These are phyloP conservation scores for Hypomontagnella monticulosa DNA, from an alignment of 495 filamentous ascomycete species.

Conservation along the genomic window DNA sequence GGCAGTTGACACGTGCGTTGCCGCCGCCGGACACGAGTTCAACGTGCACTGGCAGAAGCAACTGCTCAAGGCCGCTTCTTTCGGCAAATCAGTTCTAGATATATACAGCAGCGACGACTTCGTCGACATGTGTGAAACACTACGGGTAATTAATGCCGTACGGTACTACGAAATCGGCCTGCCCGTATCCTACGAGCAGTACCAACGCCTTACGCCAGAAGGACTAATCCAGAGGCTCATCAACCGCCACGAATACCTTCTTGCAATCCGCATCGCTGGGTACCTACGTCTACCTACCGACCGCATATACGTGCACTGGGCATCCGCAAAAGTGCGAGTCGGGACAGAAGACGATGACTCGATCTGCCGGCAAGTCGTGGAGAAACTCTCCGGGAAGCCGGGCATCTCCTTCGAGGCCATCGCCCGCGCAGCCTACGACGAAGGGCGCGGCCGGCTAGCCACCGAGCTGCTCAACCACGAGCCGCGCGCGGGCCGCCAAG, in stretches of 20 bases:
- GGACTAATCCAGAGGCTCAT: conserved; percentile 85
- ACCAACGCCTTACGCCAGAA: conserved; percentile 85
- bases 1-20: conserved; percentile 86
- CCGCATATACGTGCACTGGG: conserved; percentile 95
- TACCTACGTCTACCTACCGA: conserved; percentile 88
- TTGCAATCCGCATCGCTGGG: conserved; percentile 89
- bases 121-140: conserved; percentile 95
- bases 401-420: conserved; percentile 96
- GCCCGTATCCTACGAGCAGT: conserved; percentile 91
- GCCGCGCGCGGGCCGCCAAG: conserved; percentile 91
- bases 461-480: conserved; percentile 93
- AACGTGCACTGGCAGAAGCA: conserved; percentile 93
- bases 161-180: conserved; percentile 91
- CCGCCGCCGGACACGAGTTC: conserved; percentile 90
- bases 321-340: conserved; percentile 88
- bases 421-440: conserved; percentile 93
- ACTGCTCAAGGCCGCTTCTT: conserved; percentile 91
- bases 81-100: conserved; percentile 95
- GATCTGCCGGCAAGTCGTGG: conserved; percentile 87
- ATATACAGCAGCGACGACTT: conserved; percentile 98
- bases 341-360: conserved; percentile 87
- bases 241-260: conserved; percentile 88
- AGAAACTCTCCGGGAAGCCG: conserved; percentile 83
- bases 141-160: conserved; percentile 91
- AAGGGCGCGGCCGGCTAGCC: conserved; percentile 85